Conservation (phyloP, 2,329 filamentous ascomycete genomes). For the Diaporthe destruens region DNA sequence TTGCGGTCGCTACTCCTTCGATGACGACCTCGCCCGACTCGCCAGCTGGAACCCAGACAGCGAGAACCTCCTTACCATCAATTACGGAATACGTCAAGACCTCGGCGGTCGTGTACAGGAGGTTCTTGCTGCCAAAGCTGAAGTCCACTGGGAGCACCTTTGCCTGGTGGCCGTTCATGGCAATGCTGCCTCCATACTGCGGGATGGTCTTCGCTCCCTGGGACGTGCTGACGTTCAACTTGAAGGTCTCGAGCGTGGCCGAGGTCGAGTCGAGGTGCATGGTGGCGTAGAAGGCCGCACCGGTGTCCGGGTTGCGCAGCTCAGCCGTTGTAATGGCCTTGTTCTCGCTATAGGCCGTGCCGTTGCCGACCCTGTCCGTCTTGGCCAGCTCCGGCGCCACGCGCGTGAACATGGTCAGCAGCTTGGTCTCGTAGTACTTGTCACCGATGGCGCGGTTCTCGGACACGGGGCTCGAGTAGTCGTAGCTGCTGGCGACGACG, state of each 20-base stretch:
- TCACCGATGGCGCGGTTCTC: conserved; percentile 68
- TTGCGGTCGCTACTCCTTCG: conserved; percentile 54
- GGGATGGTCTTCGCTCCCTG: conserved; percentile 67
- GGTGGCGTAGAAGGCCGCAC: conserved; percentile 70
- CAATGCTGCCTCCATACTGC: conserved; percentile 59
- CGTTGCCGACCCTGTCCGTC: conserved; percentile 62
- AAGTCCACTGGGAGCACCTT: conserved; percentile 74
- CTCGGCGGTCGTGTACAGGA: conserved; percentile 69
- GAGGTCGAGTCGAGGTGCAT: conserved; percentile 67
- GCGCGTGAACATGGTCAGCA: conserved; percentile 70
- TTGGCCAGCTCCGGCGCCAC: conserved; percentile 68
- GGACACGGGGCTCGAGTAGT: conserved; percentile 72
- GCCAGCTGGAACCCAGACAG: conserved; percentile 66
- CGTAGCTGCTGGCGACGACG: conserved; percentile 71
- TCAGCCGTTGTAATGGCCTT: conserved; percentile 65
- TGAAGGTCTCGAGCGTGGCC: conserved; percentile 64
- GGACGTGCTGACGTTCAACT: conserved; percentile 67
- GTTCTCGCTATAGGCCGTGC: conserved; percentile 65
- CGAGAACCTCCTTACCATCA: conserved; percentile 60
- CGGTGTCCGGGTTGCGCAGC: conserved; percentile 69
- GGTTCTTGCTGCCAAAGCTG: conserved; percentile 60
- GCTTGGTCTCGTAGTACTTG: conserved; percentile 74
- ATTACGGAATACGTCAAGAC: conserved; percentile 64
- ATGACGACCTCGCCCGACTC: conserved; percentile 68
- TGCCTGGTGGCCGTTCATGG: conserved; percentile 70